These are phyloP conservation scores for Cantharellus anzutake DNA, from an alignment of 768 basidiomycete genomes.

Conservation along the genomic window DNA sequence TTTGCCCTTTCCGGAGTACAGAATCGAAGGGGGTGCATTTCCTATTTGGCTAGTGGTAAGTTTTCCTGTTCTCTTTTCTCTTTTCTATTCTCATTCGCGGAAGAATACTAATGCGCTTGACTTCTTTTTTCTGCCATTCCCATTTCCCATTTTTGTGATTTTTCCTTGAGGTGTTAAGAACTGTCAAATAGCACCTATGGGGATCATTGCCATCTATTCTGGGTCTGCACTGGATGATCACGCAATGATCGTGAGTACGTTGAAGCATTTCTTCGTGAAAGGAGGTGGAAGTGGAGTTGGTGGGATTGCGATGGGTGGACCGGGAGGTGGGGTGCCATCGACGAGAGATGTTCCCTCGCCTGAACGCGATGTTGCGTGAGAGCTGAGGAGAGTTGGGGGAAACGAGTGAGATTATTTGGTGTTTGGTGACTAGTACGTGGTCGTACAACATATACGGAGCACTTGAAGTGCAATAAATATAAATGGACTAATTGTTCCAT, in stretches of 20 bases:
- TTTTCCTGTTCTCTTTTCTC: neutral
- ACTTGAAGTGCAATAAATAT: too few species aligned
- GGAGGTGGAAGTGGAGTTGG: neutral
- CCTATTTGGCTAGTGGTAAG: constrained; percentile 8
- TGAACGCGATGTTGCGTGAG: too few species aligned
- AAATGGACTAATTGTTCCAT: too few species aligned
- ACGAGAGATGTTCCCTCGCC: too few species aligned
- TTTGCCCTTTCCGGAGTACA: constrained; percentile 36
- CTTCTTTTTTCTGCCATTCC: too few species aligned
- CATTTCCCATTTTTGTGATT: neutral
- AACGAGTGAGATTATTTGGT: too few species aligned
- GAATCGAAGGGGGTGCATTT: constrained; percentile 41
- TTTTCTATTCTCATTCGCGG: neutral
- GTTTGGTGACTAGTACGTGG: too few species aligned
- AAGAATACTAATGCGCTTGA: neutral
- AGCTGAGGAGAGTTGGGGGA: too few species aligned
- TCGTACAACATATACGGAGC: too few species aligned
- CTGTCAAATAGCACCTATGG: constrained; percentile 3
- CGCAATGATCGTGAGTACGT: neutral
- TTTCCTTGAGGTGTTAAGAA: neutral
- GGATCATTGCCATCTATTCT: constrained; percentile 7
- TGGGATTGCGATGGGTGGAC: too few species aligned
- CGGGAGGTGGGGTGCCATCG: too few species aligned
- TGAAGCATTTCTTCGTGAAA: neutral
- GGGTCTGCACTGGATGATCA: constrained; percentile 6